phyloP scores from a whole-genome alignment of 257 asterid genomes.

The Leptodermis oblonga region DNA sequence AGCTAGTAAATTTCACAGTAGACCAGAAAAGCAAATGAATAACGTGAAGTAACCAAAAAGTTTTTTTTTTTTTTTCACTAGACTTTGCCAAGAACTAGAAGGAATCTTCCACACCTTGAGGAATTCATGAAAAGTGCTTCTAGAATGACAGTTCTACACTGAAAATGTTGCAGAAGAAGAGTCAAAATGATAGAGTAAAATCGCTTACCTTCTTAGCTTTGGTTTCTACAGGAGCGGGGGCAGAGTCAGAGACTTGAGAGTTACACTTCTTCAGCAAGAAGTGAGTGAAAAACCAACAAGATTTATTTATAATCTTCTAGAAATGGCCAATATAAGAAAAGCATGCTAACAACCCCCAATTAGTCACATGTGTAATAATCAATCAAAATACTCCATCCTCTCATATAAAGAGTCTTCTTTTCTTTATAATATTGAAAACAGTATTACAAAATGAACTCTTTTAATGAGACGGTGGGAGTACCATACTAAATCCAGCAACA shows the following conservation, averaged over 20 bases:
- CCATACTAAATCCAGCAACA: not conserved
- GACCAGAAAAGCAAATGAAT: not conserved
- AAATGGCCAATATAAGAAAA: slow-evolving; percentile 3
- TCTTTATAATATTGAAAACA: too few relatives aligned
- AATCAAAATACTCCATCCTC: not conserved
- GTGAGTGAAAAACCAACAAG: slow-evolving; percentile 12
- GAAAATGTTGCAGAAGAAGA: slow-evolving; percentile 3
- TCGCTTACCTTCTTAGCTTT: slow-evolving; percentile 13
- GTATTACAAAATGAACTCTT: too few relatives aligned
- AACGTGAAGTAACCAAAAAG: not conserved
- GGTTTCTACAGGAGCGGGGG: slow-evolving; percentile 9
- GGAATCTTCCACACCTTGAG: not conserved
- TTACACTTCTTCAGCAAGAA: slow-evolving; percentile 7
- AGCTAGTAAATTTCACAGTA: not conserved
- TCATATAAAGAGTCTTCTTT: too few relatives aligned
- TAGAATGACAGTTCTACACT: slow-evolving; percentile 15
- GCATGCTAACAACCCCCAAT: slow-evolving; percentile 13
- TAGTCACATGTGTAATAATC: slow-evolving; percentile 12
- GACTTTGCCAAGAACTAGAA: slow-evolving; percentile 6
- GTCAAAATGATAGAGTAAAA: slow-evolving; percentile 12
- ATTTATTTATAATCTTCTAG: slow-evolving; percentile 10
- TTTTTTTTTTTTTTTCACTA: not conserved
- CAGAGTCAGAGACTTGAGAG: slow-evolving; percentile 5
- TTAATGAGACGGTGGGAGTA: too few relatives aligned
- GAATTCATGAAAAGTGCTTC: slow-evolving; percentile 2